A percentile compares a stretch with the other conserved stretches of the same genome.
phyloP scores from a whole-genome alignment of 352 stramenopile genomes.

The Phytophthora nicotianae region DNA sequence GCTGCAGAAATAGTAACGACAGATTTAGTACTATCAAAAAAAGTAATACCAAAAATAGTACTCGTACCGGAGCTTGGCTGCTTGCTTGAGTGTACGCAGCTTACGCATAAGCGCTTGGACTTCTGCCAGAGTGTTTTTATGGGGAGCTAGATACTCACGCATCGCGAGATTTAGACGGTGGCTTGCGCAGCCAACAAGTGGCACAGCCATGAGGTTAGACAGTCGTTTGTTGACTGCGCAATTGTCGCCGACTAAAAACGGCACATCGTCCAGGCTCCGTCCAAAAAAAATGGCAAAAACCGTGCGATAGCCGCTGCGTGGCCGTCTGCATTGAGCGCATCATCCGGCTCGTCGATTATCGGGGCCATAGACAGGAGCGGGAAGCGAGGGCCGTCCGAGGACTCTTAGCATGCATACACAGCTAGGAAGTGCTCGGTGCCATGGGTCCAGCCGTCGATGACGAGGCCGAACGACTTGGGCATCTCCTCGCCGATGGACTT shows the following conservation, averaged over 20 bases:
- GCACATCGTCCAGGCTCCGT: neutral
- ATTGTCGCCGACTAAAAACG: constrained; percentile 2
- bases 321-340: neutral
- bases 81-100: neutral
- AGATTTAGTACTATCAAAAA: neutral
- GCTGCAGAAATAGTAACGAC: neutral
- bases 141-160: neutral
- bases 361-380: neutral
- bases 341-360: neutral
- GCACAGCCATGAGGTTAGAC: neutral
- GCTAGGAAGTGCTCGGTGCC: neutral
- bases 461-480: neutral
- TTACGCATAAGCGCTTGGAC: neutral
- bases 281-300: neutral
- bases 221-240: neutral
- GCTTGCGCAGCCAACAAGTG: neutral
- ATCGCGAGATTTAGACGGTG: neutral
- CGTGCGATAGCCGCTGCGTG: neutral
- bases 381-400: neutral
- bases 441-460: neutral
- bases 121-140: neutral
- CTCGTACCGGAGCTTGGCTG: neutral
- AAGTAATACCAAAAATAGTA: neutral
- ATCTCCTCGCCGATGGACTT: neutral
- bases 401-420: neutral